These are phyloP conservation scores for Gracilariopsis chorda DNA, from an alignment of 23 red algal species.

Conservation along the genomic window DNA sequence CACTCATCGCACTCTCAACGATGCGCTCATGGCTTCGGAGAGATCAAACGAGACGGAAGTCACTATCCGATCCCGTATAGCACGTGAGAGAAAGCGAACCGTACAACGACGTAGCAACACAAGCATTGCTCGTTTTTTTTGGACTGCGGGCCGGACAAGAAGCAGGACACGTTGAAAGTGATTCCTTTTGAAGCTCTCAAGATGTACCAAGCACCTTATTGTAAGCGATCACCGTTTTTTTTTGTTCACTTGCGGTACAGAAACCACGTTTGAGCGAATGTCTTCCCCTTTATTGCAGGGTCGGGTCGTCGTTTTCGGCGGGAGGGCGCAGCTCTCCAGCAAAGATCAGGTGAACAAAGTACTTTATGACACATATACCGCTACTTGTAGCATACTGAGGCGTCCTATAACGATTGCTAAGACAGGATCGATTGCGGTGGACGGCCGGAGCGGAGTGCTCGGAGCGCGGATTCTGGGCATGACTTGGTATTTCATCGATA, in stretches of 20 bases:
- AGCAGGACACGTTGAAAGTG: no score
- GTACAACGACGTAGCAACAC: no score
- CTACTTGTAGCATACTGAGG: background rate
- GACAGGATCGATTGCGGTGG: background rate
- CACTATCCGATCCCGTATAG: no score
- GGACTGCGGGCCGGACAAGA: no score
- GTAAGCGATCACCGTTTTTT: no score
- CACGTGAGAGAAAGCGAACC: no score
- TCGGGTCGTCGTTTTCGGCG: background rate
- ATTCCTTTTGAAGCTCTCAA: no score
- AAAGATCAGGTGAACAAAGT: background rate
- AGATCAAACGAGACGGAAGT: no score
- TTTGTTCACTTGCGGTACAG: background rate
- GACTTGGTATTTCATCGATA: background rate
- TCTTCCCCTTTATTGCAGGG: background rate
- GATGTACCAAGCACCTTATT: no score
- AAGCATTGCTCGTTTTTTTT: no score
- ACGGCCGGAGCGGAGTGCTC: background rate
- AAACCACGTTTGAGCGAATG: background rate
- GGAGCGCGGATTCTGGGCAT: background rate
- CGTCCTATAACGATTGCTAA: background rate
- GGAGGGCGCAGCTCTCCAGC: background rate
- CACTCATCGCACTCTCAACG: no score
- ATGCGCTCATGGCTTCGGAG: no score
- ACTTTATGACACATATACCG: background rate